Evolutionary conservation across 345 rosid genomes (phyloP).

Genomic region (Streptanthus diversifolius): DNA sequence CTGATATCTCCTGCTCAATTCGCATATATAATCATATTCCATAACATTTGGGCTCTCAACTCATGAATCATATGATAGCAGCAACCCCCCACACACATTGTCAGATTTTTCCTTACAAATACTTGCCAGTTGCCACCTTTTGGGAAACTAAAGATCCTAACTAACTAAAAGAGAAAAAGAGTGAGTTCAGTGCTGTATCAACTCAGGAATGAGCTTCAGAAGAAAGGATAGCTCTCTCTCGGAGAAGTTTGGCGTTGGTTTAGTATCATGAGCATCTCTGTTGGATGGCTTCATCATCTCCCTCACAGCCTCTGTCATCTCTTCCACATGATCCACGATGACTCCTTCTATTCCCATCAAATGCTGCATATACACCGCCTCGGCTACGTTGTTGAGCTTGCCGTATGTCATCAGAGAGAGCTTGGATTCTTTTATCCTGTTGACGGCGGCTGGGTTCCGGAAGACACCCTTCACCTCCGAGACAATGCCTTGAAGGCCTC

Average conservation of each 20-base stretch:
- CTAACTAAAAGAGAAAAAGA: background rate
- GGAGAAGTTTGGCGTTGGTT: slow-evolving; percentile 60
- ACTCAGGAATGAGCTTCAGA: slow-evolving; percentile 78
- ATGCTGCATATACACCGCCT: slow-evolving; percentile 88
- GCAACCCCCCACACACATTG: background rate
- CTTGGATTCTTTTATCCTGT: slow-evolving; percentile 74
- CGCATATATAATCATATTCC: background rate
- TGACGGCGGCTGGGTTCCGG: slow-evolving; percentile 60
- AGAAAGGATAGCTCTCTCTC: slow-evolving; percentile 75
- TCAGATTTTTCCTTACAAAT: background rate
- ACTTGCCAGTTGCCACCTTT: background rate
- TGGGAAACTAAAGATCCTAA: slow-evolving; percentile 9
- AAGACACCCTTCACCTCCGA: slow-evolving; percentile 79
- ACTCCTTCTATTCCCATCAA: slow-evolving; percentile 92
- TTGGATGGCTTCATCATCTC: slow-evolving; percentile 52
- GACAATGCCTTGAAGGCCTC: slow-evolving; percentile 79
- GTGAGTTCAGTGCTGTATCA: slow-evolving; percentile 55
- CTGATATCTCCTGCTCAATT: background rate
- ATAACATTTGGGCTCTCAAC: slow-evolving; percentile 9
- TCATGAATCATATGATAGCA: background rate
- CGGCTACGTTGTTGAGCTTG: slow-evolving; percentile 69
- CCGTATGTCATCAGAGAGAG: slow-evolving; percentile 83
- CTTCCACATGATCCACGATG: slow-evolving; percentile 76
- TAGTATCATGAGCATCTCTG: slow-evolving; percentile 19
- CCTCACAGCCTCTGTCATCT: slow-evolving; percentile 60